Evolutionary conservation across 345 rosid genomes (phyloP).

Genomic region (Populus pruinosa): DNA sequence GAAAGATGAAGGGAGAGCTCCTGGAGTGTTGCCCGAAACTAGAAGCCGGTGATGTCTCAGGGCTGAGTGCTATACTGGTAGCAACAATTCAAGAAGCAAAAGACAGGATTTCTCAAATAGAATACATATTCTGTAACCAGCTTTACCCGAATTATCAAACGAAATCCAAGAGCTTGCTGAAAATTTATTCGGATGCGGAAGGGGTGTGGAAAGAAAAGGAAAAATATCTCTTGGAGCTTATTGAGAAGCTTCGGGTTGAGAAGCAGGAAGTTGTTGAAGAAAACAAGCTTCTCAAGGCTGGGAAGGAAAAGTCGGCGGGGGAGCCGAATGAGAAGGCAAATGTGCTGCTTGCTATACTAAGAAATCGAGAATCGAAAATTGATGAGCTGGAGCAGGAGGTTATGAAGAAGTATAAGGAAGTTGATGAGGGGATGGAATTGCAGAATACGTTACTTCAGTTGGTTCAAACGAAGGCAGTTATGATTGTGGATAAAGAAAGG

Average conservation of each 20-base stretch:
- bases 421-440: slow-evolving; percentile 46
- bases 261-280: slow-evolving; percentile 39
- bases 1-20: slow-evolving; percentile 4
- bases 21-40: slow-evolving; percentile 6
- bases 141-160: slow-evolving; percentile 65
- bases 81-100: slow-evolving; percentile 91
- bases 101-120: slow-evolving; percentile 87
- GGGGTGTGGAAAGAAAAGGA: slow-evolving; percentile 57
- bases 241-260: slow-evolving; percentile 51
- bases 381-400: slow-evolving; percentile 35
- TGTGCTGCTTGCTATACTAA: slow-evolving; percentile 20
- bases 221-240: slow-evolving; percentile 34
- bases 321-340: slow-evolving; percentile 28
- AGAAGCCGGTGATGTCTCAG: slow-evolving; percentile 51
- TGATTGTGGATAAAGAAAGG: slow-evolving; percentile 17
- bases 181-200: slow-evolving; percentile 51
- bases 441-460: slow-evolving; percentile 35
- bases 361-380: slow-evolving; percentile 29
- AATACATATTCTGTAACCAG: slow-evolving; percentile 82
- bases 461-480: slow-evolving; percentile 39
- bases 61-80: slow-evolving; percentile 70
- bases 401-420: slow-evolving; percentile 38
- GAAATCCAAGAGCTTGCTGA: slow-evolving; percentile 48
- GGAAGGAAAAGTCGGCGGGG: slow-evolving; percentile 33
- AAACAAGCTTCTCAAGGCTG: slow-evolving; percentile 38